Conservation (phyloP, 495 filamentous ascomycete genomes). For the Bathelium albidoporum region DNA sequence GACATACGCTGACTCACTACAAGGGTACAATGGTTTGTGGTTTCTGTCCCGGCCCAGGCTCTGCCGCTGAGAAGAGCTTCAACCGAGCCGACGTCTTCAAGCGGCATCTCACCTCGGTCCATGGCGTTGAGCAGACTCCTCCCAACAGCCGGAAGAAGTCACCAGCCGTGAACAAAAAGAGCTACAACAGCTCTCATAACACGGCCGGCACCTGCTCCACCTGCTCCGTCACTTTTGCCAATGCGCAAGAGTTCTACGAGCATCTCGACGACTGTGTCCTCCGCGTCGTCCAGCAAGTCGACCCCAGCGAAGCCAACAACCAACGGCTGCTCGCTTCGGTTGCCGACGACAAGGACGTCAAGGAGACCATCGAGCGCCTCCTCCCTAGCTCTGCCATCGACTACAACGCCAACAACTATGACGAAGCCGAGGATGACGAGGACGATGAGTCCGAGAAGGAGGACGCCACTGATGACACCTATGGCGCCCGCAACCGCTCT, state of each 20-base stretch:
- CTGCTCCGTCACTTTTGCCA: constrained; percentile 81
- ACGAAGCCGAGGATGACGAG: constrained; percentile 51
- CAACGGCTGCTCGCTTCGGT: constrained; percentile 74
- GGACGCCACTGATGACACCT: constrained; percentile 49
- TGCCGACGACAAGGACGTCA: constrained; percentile 69
- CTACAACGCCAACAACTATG: constrained; percentile 38
- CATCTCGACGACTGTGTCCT: constrained; percentile 98
- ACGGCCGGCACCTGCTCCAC: constrained; percentile 80
- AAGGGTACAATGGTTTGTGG: constrained; percentile 99
- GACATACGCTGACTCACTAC: constrained; percentile 97
- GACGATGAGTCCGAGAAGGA: constrained; percentile 54
- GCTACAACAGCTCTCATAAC: constrained; percentile 39
- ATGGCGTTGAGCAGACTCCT: constrained; percentile 89
- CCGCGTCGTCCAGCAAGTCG: constrained; percentile 92
- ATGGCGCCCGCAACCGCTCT: constrained; percentile 30
- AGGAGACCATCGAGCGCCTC: constrained; percentile 72
- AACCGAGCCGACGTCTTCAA: constrained; percentile 99
- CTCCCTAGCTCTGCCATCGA: constrained; percentile 48
- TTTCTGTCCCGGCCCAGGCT: constrained; percentile 89
- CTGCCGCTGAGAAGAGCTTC: constrained; percentile 92
- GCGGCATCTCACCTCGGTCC: constrained; percentile 85
- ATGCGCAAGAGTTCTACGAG: constrained; percentile 97
- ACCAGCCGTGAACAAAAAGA: constrained; percentile 44
- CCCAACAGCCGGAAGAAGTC: constrained; percentile 90
- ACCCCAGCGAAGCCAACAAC: constrained; percentile 93